Conservation (phyloP, 1,284 basidiomycete species). For the Austroboletus novae-zelandiae region DNA sequence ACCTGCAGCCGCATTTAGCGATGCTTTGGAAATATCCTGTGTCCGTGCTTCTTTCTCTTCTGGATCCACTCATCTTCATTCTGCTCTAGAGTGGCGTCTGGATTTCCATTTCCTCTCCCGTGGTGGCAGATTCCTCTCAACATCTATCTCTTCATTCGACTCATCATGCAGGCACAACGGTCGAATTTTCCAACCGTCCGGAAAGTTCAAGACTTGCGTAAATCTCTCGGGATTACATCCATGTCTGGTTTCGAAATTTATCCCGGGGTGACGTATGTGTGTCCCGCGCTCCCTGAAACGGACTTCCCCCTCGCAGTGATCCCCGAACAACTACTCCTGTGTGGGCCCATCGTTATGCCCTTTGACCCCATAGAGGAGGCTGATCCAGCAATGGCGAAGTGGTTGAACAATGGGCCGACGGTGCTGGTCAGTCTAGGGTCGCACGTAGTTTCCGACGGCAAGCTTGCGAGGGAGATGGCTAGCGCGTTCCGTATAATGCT, state of each 20-base stretch:
- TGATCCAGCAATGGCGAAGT: not conserved
- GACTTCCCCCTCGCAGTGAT: not conserved
- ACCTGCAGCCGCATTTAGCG: not conserved
- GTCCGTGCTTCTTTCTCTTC: not conserved
- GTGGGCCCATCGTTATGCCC: not conserved
- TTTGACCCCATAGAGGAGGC: conserved; percentile 1
- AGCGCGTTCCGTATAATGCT: not conserved
- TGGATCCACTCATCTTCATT: not conserved
- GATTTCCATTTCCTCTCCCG: conserved; percentile 2
- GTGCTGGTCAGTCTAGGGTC: conserved; percentile 4
- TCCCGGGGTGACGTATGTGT: not conserved
- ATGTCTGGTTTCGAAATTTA: not conserved
- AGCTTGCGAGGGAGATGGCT: not conserved
- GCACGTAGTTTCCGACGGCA: not conserved
- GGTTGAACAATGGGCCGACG: conserved; percentile 1
- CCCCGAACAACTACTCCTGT: not conserved
- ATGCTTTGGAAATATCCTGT: conserved; percentile 2
- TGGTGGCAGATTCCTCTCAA: conserved; percentile 2
- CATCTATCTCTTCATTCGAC: not conserved
- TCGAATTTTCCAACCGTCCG: not conserved
- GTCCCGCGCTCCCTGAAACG: not conserved
- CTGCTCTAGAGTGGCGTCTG: not conserved
- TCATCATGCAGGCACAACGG: not conserved
- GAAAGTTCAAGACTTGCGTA: not conserved
- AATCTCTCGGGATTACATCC: not conserved